Evolutionary conservation across 2,329 filamentous ascomycete species (phyloP).

Genomic region (Cladosporium sp.): DNA sequence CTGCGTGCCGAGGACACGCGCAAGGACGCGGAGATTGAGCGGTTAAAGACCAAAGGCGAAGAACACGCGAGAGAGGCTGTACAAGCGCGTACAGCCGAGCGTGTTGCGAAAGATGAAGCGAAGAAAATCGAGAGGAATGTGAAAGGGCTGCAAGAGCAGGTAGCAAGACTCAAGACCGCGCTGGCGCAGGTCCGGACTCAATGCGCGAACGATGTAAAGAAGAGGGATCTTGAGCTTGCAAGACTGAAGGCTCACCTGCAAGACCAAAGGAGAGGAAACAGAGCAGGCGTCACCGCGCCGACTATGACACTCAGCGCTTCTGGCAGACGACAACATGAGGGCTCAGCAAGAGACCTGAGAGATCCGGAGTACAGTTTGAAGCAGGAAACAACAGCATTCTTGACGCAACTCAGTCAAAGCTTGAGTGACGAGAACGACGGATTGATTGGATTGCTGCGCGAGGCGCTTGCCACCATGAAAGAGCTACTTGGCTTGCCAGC

Average conservation of each 20-base stretch:
- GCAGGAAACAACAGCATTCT: constrained; percentile 84
- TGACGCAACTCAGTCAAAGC: constrained; percentile 76
- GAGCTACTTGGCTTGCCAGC: constrained; percentile 55
- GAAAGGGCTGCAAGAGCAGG: constrained; percentile 73
- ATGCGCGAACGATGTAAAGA: constrained; percentile 86
- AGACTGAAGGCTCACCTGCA: constrained; percentile 81
- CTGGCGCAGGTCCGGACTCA: constrained; percentile 79
- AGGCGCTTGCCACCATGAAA: constrained; percentile 66
- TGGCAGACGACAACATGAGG: constrained; percentile 42
- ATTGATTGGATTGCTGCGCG: constrained; percentile 66
- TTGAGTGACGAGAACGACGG: constrained; percentile 90
- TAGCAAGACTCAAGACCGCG: constrained; percentile 70
- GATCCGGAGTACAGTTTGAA: constrained; percentile 65
- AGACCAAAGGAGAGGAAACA: constrained; percentile 54
- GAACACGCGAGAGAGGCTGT: constrained; percentile 64
- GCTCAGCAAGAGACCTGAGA: constrained; percentile 42
- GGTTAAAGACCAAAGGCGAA: constrained; percentile 34
- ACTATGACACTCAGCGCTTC: constrained; percentile 47
- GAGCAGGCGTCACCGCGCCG: constrained; percentile 42
- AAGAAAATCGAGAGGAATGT: constrained; percentile 73
- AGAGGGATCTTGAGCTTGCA: constrained; percentile 84
- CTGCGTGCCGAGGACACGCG: constrained; percentile 72
- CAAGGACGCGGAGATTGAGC: constrained; percentile 60
- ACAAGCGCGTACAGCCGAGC: constrained; percentile 70
- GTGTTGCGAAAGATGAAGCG: constrained; percentile 76